Percentiles rank a stretch among this genome's conserved stretches.
Conservation (phyloP, 2,329 filamentous ascomycete genomes). For the Hypoxylon sp. region DNA sequence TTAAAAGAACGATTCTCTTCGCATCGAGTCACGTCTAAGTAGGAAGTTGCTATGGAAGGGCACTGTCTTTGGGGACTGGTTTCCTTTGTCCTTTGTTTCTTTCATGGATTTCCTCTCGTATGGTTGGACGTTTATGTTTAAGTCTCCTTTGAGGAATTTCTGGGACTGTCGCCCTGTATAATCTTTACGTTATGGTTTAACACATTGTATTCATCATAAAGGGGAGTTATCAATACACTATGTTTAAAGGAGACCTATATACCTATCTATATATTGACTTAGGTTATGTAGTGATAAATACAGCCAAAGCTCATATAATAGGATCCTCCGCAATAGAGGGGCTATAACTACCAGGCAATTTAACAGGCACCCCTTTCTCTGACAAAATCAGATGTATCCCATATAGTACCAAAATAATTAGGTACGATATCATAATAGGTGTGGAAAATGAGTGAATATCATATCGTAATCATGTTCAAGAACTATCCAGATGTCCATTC, state of each 20-base stretch:
- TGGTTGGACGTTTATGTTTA: not conserved
- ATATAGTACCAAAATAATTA: no score
- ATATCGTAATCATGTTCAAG: no score
- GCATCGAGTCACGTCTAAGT: not conserved
- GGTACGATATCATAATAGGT: no score
- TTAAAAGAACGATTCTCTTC: not conserved
- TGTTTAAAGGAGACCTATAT: not conserved
- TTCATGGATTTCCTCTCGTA: not conserved
- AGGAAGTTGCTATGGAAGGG: not conserved
- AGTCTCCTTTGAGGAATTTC: not conserved
- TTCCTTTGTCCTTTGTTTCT: not conserved
- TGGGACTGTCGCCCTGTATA: not conserved
- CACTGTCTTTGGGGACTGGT: not conserved
- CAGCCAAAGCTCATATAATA: not conserved
- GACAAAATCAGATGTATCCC: no score
- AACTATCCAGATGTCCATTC: no score
- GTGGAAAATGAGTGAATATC: no score
- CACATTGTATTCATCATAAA: not conserved
- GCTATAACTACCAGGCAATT: not conserved
- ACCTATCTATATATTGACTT: not conserved
- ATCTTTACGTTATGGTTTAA: not conserved
- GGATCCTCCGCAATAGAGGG: not conserved
- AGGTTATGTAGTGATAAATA: not conserved
- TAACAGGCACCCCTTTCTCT: no score
- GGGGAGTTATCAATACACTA: not conserved